phyloP scores from a whole-genome alignment of 2,329 filamentous ascomycete species.

The Hypoxylon sp. region DNA sequence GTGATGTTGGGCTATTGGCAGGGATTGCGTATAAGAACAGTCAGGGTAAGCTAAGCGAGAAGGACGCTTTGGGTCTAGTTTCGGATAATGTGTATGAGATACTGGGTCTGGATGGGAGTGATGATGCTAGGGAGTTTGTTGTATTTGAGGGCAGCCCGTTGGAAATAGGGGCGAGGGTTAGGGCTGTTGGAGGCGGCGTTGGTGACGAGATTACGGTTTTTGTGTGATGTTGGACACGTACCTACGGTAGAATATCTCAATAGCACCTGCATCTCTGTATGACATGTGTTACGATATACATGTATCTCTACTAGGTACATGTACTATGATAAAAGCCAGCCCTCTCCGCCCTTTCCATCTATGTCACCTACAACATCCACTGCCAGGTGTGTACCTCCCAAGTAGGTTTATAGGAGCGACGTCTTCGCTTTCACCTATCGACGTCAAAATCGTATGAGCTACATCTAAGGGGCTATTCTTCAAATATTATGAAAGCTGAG shows the following conservation, averaged over 20 bases:
- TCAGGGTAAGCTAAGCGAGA: slow-evolving; percentile 67
- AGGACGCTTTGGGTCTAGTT: slow-evolving; percentile 70
- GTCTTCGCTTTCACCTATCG: too few relatives aligned
- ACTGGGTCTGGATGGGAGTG: slow-evolving; percentile 61
- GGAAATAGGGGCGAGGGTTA: slow-evolving; percentile 69
- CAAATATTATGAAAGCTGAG: too few relatives aligned
- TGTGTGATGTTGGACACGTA: slow-evolving; percentile 43
- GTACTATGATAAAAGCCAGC: too few relatives aligned
- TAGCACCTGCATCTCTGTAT: background rate
- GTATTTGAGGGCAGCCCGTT: slow-evolving; percentile 75
- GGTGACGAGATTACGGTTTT: slow-evolving; percentile 57
- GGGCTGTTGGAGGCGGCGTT: slow-evolving; percentile 65
- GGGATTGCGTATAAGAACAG: slow-evolving; percentile 72
- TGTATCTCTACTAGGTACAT: background rate
- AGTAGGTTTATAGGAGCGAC: too few relatives aligned
- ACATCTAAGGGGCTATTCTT: too few relatives aligned
- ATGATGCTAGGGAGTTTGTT: slow-evolving; percentile 65
- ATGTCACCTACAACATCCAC: too few relatives aligned
- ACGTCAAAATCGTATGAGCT: too few relatives aligned
- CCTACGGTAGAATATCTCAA: too few relatives aligned
- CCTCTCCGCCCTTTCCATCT: too few relatives aligned
- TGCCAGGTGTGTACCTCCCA: too few relatives aligned
- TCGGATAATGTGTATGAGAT: slow-evolving; percentile 71
- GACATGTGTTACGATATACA: background rate
- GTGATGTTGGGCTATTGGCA: slow-evolving; percentile 72